Evolutionary conservation across 179 eudicot species (phyloP), one percentile per base, ranked within the genome.

Genomic region (Vitellaria paradoxa): DNA sequence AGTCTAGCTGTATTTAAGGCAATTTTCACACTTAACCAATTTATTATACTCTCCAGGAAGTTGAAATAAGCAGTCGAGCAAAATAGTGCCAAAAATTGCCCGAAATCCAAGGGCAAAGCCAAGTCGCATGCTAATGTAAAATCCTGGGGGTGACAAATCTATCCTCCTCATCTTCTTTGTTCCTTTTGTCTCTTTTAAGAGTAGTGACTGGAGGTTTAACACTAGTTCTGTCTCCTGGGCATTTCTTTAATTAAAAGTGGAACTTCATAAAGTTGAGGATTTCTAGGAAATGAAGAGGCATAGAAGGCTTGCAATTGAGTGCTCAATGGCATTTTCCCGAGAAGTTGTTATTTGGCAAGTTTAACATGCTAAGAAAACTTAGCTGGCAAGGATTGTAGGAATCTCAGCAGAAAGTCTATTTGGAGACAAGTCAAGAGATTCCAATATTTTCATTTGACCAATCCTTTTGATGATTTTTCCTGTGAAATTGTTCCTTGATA

Each of bases 271-370:
- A 70, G 76, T 23, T 40, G 15, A 10, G 17, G 42, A 59, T 76
- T 80, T 7, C 68, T 76, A 7, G 9, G 3, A 23, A 62, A 80
- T 2, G 47, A 5, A 2, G 79, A 80, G 7, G 73, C 37, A 63
- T 70, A 14, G 23, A 80, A 70, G 59, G 66, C 21, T 17, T 76
- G 79, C 15, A 80, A 52, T 76, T 80, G 79, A 45, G 79, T 63
- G 65, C 79, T 69, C 0, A 77, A n/a, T 24, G 88, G 87, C 71
- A 87, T 72, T 68, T 30, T 9, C 86, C 87, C 23, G 82, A 82
- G 53, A 87, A 83, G 24, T 85, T 83, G 77, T 84, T 84, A 30
- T 82, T 55, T 0, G 85, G 84, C 61, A 87, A 79, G 63, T 87
- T 74, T 46, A 78, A 23, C 8, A 18, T 21, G 6, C 49, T 53